Base-by-base conservation (phyloP, 176 grass and related monocot species). In the Cocos nucifera region DNA sequence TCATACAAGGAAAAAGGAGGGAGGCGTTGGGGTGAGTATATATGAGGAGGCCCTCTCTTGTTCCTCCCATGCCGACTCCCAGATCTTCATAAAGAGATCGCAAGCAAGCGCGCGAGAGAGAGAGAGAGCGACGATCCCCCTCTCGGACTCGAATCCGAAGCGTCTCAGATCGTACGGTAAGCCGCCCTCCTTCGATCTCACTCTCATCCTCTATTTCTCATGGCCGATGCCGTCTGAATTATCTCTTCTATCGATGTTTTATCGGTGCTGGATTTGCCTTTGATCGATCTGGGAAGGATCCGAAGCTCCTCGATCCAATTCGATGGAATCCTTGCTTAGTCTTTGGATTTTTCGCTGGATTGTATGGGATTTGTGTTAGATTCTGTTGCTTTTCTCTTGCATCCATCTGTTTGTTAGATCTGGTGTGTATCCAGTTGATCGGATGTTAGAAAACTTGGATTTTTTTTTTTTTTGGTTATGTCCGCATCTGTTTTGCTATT, bases 391-490 rank as follows among this genome's bases (percentile, higher is more conserved):
- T 7, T 19, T 61, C 8, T 44, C 35, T 44, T 35, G 1, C 8
- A 35, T 44, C 2, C 35, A 44, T n/a, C 30, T 61, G 12, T 61
- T 19, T 64, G 35, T 19, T 70, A 78, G 83, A 86, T 81, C 83
- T 81, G 83, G 55, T 70, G 73, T 70, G 65, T 69, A 86, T 78
- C 83, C 69, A 75, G 69, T 86, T 64, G 10, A 51, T 32, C 8
- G 49, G 30, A 49, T 57, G 61, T 66, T 59, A 28, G 63, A 64
- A 32, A 16, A 4, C 27, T 80, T 49, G 61, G 67, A 59, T 56
- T 69, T 80, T 69, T 72, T 54, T 19, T n/a, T n/a, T 12, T 44
- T 65, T 66, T 70, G 51, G 25, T 22, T n/a, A 62, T 7, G 15
- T 35, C 51, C 22, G 67, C 53, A 50, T 53, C 54, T 69, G 79